Percentiles rank a stretch among this genome's conserved stretches.
Evolutionary conservation across 2,329 filamentous ascomycete species (phyloP).

Genomic region (Bipolaris sorokiniana): DNA sequence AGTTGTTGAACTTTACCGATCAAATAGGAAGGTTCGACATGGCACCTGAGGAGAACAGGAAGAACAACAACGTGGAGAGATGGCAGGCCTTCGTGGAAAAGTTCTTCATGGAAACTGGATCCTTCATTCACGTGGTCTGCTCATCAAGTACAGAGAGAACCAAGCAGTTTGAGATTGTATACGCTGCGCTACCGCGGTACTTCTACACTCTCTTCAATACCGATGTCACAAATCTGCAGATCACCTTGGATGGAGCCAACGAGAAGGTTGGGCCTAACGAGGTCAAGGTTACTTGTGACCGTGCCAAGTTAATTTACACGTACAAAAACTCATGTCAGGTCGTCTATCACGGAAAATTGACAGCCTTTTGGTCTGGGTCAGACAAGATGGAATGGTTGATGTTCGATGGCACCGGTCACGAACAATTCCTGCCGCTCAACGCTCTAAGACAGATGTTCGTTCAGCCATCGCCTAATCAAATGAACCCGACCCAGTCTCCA

Average conservation of each 20-base stretch:
- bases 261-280: conserved; percentile 66
- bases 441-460: conserved; percentile 56
- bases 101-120: conserved; percentile 80
- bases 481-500: conserved; percentile 63
- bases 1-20: conserved; percentile 63
- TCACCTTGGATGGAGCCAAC: conserved; percentile 74
- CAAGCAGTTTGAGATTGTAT: conserved; percentile 87
- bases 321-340: conserved; percentile 83
- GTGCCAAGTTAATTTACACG: conserved; percentile 85
- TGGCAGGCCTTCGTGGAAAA: conserved; percentile 81
- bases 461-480: conserved; percentile 54
- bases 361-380: conserved; percentile 76
- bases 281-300: conserved; percentile 76
- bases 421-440: conserved; percentile 81
- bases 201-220: conserved; percentile 89
- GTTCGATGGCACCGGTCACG: conserved; percentile 75
- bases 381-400: conserved; percentile 86
- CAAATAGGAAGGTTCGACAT: conserved; percentile 61
- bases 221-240: conserved; percentile 80
- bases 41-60: conserved; percentile 15
- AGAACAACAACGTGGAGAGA: conserved; percentile 68
- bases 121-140: conserved; percentile 74
- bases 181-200: conserved; percentile 81
- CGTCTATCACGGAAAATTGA: conserved; percentile 76
- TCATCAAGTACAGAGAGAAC: conserved; percentile 62